A percentile compares a stretch with the other conserved stretches of the same genome.
phyloP scores from a whole-genome alignment of 495 filamentous ascomycete species.

The Trypethelium eluteriae region DNA sequence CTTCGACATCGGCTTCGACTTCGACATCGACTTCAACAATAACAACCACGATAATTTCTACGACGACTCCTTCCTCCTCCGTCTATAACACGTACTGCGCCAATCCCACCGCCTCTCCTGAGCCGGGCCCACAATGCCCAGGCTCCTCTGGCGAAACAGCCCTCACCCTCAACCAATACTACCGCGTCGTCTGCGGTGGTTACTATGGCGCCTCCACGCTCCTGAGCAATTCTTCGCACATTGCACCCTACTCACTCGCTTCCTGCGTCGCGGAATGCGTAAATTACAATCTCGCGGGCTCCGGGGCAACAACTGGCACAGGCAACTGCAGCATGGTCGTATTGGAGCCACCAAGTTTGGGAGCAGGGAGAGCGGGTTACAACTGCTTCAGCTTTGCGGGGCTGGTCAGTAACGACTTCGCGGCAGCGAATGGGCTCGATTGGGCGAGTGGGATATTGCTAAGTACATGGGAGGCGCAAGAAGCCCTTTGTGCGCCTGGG shows the following conservation, averaged over 20 bases:
- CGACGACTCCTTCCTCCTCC: not conserved
- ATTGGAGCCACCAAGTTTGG: not conserved
- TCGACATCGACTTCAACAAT: no score
- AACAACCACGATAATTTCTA: not conserved
- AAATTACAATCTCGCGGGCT: not conserved
- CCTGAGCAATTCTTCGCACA: not conserved
- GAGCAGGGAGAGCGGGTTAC: not conserved
- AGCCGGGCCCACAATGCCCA: not conserved
- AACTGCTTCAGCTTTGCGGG: conserved; percentile 4
- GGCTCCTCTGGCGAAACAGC: conserved; percentile 1
- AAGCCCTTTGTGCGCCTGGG: conserved; percentile 1
- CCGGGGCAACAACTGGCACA: not conserved
- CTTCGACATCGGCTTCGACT: no score
- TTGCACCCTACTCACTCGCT: not conserved
- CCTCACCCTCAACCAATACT: not conserved
- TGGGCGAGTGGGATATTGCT: not conserved
- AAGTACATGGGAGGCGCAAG: not conserved
- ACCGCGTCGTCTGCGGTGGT: conserved; percentile 8
- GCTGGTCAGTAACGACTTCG: not conserved
- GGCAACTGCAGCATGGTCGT: conserved; percentile 3
- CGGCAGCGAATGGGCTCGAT: not conserved
- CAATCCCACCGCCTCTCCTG: not conserved
- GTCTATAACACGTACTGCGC: not conserved
- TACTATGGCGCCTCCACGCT: conserved; percentile 2
- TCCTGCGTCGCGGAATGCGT: not conserved